Conservation (phyloP, 306 rosid genomes). For the Nissolia schottii region DNA sequence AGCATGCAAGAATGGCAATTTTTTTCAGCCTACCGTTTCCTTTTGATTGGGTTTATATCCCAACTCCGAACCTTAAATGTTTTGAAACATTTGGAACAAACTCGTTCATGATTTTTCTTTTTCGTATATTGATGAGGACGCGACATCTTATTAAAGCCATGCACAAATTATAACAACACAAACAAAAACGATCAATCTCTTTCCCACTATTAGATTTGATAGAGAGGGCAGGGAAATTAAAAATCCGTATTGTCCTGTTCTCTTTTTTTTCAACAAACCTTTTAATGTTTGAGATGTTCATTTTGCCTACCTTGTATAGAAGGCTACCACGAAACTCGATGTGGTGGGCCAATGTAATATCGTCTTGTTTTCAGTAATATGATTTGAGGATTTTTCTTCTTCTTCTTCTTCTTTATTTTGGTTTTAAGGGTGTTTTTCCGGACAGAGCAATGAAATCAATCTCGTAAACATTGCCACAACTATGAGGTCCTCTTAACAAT, state of each 20-base stretch:
- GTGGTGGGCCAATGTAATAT: slow-evolving; percentile 17
- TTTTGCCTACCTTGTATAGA: slow-evolving; percentile 2
- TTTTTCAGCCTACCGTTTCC: slow-evolving; percentile 10
- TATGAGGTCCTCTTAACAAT: too few species aligned
- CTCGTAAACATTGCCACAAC: too few species aligned
- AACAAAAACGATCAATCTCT: background rate
- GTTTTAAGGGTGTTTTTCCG: too few species aligned
- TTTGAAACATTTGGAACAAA: slow-evolving; percentile 37
- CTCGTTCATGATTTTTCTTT: slow-evolving; percentile 19
- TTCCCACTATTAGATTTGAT: background rate
- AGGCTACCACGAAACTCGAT: slow-evolving; percentile 8
- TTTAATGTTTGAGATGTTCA: background rate
- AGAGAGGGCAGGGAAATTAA: background rate
- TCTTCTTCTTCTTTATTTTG: too few species aligned
- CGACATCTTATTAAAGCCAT: slow-evolving; percentile 18
- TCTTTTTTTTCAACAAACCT: background rate
- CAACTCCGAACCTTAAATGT: background rate
- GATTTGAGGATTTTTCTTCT: too few species aligned
- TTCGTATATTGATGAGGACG: background rate
- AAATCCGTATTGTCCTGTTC: slow-evolving; percentile 7
- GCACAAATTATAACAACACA: background rate
- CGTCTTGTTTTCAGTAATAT: background rate
- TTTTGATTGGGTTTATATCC: background rate
- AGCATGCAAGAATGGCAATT: too few species aligned
- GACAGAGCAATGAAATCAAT: too few species aligned